These are phyloP conservation scores for Paramecium caudatum DNA, from an alignment of 73 alveolate genomes.

Conservation along the genomic window DNA sequence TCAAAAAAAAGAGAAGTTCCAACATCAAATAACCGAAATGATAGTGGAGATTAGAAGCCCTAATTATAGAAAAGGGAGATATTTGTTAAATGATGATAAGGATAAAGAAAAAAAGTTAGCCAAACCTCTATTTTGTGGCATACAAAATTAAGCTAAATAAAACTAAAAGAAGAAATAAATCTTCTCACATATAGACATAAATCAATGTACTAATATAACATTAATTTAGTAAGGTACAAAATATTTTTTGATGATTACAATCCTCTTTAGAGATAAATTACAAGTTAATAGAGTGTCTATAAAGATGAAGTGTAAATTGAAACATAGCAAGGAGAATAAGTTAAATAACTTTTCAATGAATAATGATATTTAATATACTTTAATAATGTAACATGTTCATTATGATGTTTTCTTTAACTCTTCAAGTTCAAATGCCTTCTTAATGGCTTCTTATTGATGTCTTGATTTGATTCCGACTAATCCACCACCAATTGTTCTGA, in stretches of 20 bases:
- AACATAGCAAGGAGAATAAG: background rate
- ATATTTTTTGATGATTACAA: conserved; percentile 65
- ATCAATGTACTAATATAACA: conserved; percentile 1
- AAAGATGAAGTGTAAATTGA: background rate
- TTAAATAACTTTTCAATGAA: background rate
- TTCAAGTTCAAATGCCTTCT: conserved; percentile 79
- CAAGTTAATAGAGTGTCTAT: conserved; percentile 37
- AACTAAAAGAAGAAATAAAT: background rate
- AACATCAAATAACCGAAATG: conserved; percentile 53
- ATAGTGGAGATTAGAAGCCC: conserved; percentile 39
- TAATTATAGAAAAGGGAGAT: conserved; percentile 10
- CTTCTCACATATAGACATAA: conserved; percentile 13
- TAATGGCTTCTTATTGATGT: conserved; percentile 80
- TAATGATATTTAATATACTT: conserved; percentile 38
- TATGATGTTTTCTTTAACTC: conserved; percentile 87
- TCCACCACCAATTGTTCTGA: conserved; percentile 82
- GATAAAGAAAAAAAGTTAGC: conserved; percentile 59
- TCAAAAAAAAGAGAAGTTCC: conserved; percentile 9
- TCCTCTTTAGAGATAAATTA: background rate
- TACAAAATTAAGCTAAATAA: conserved; percentile 28
- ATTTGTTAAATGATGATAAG: conserved; percentile 57
- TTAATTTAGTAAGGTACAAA: conserved; percentile 38
- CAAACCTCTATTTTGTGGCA: conserved; percentile 69
- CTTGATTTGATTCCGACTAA: conserved; percentile 77
- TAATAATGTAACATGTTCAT: conserved; percentile 46